These are phyloP conservation scores for Lycium ferocissimum DNA, from an alignment of 257 asterid species.

Conservation along the genomic window DNA sequence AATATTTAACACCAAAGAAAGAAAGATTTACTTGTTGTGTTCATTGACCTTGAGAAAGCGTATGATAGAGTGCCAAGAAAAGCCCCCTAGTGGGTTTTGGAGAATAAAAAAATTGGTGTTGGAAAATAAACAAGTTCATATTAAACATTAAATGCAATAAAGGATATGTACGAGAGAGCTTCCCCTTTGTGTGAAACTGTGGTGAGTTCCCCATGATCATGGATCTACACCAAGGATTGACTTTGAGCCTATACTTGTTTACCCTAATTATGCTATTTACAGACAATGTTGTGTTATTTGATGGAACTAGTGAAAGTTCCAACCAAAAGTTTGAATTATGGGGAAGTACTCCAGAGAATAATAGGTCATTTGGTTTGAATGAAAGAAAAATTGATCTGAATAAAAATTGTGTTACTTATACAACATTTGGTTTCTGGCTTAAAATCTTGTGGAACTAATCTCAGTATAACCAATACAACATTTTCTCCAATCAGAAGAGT, in stretches of 20 bases:
- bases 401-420: neutral
- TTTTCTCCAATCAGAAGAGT: neutral
- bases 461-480: neutral
- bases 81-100: neutral
- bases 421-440: neutral
- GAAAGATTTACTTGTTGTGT: neutral
- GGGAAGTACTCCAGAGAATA: constrained; percentile 21
- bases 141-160: neutral
- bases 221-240: neutral
- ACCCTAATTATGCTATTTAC: neutral
- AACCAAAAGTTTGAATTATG: constrained; percentile 5
- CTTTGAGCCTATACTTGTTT: neutral
- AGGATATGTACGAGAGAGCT: constrained; percentile 1
- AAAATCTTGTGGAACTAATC: constrained; percentile 12
- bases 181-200: neutral
- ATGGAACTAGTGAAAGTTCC: neutral
- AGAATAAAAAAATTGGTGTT: neutral
- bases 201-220: constrained; percentile 3
- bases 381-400: neutral
- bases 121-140: constrained; percentile 1
- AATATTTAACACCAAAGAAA: neutral
- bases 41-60: neutral
- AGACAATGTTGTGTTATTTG: neutral
- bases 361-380: constrained; percentile 13
- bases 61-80: neutral